Evolutionary conservation across 2,329 filamentous ascomycete genomes (phyloP).

Genomic region (Fusarium anthophilum): DNA sequence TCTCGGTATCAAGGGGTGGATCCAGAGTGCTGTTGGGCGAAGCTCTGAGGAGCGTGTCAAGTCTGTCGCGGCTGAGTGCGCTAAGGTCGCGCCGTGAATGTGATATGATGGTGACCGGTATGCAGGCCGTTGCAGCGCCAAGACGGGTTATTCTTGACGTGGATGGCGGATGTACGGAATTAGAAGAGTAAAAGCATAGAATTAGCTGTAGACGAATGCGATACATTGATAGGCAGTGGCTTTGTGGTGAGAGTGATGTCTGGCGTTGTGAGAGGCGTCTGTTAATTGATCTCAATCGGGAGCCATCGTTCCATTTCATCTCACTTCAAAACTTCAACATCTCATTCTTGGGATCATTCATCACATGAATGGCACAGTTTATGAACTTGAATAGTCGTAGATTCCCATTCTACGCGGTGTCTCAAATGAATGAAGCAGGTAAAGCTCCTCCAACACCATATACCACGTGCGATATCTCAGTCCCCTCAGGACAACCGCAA

Average conservation of each 20-base stretch:
- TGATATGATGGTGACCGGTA: conserved; percentile 6
- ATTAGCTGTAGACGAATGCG: conserved; percentile 13
- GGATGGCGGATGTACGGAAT: conserved; percentile 8
- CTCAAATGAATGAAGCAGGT: conserved; percentile 11
- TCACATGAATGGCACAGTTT: not conserved
- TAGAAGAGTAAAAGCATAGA: conserved; percentile 14
- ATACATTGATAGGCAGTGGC: not conserved
- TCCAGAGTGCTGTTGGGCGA: conserved; percentile 55
- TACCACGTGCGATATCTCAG: conserved; percentile 20
- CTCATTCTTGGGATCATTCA: not conserved
- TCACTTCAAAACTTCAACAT: not conserved
- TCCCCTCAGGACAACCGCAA: not conserved
- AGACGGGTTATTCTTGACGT: conserved; percentile 8
- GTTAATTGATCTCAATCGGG: not conserved
- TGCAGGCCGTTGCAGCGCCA: conserved; percentile 16
- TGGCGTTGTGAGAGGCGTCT: not conserved
- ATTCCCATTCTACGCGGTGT: not conserved
- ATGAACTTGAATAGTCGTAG: not conserved
- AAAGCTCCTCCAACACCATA: conserved; percentile 38
- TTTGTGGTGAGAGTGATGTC: not conserved
- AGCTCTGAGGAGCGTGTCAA: conserved; percentile 56
- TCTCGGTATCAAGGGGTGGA: conserved; percentile 53
- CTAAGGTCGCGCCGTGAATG: conserved; percentile 27
- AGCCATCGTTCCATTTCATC: not conserved
- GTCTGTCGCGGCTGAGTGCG: conserved; percentile 39